Conservation (phyloP, 495 filamentous ascomycete genomes). For the Penicillium mononematosum region DNA sequence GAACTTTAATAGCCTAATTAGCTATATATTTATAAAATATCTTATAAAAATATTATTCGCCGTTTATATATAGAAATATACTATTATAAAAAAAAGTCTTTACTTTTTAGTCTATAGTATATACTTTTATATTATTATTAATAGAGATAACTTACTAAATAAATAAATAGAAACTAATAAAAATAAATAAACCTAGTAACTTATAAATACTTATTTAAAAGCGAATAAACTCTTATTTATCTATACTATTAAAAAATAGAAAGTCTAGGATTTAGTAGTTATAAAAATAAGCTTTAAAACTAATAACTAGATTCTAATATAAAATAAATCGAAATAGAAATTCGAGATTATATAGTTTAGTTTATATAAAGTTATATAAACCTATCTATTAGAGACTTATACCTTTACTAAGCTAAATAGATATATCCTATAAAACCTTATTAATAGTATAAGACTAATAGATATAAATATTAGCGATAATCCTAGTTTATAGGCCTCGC, state of each 20-base stretch:
- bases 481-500: too few species aligned
- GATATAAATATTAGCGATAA: too few species aligned
- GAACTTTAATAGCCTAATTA: conserved; percentile 8
- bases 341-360: too few species aligned
- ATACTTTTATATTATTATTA: neutral
- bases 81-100: neutral
- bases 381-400: too few species aligned
- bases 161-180: neutral
- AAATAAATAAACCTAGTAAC: neutral
- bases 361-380: too few species aligned
- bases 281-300: neutral
- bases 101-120: conserved; percentile 3
- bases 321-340: too few species aligned
- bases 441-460: too few species aligned
- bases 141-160: neutral
- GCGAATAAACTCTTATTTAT: neutral
- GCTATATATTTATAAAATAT: conserved; percentile 8
- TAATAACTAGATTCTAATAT: neutral
- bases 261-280: neutral
- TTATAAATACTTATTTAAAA: neutral
- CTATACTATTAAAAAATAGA: neutral
- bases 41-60: neutral
- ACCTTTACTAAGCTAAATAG: too few species aligned
- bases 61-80: neutral
- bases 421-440: too few species aligned